Conservation (phyloP, 805 yeast genomes). For the Naumovozyma dairenensis region DNA sequence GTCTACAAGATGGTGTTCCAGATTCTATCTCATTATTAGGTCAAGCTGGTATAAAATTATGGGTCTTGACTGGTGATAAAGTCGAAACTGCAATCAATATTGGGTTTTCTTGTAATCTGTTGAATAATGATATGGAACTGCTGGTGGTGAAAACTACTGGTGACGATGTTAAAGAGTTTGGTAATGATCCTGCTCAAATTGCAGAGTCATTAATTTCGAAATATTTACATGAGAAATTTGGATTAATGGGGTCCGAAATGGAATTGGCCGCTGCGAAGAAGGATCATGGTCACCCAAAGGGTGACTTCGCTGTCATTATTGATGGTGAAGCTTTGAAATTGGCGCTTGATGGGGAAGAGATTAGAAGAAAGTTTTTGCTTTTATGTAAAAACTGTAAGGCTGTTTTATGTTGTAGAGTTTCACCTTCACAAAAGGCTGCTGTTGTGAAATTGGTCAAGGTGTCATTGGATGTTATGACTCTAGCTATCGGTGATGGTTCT, state of each 20-base stretch:
- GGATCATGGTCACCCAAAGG: constrained; percentile 58
- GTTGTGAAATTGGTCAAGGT: constrained; percentile 72
- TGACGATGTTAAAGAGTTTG: constrained; percentile 39
- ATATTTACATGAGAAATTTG: constrained; percentile 46
- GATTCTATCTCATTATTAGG: constrained; percentile 63
- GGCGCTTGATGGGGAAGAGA: constrained; percentile 36
- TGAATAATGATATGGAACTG: constrained; percentile 68
- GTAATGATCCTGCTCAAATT: constrained; percentile 31
- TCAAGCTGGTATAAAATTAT: constrained; percentile 70
- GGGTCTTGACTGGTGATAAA: constrained; percentile 84
- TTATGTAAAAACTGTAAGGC: constrained; percentile 74
- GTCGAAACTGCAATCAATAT: constrained; percentile 85
- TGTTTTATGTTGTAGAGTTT: constrained; percentile 78
- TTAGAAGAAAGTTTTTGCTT: constrained; percentile 50
- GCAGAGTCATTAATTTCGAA: constrained; percentile 42
- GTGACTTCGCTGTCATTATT: constrained; percentile 58
- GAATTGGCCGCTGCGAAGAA: constrained; percentile 46
- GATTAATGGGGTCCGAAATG: constrained; percentile 47
- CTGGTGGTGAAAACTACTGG: constrained; percentile 45
- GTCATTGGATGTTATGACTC: constrained; percentile 67
- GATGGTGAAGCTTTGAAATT: constrained; percentile 71
- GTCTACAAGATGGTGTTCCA: constrained; percentile 80
- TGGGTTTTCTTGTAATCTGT: constrained; percentile 74
- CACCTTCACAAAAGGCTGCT: constrained; percentile 82
- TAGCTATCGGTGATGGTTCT: constrained; percentile 84